Evolutionary conservation across 1,139 yeast species (phyloP), one percentile per base, ranked within the genome.

Genomic region (Suhomyces terraborum): DNA sequence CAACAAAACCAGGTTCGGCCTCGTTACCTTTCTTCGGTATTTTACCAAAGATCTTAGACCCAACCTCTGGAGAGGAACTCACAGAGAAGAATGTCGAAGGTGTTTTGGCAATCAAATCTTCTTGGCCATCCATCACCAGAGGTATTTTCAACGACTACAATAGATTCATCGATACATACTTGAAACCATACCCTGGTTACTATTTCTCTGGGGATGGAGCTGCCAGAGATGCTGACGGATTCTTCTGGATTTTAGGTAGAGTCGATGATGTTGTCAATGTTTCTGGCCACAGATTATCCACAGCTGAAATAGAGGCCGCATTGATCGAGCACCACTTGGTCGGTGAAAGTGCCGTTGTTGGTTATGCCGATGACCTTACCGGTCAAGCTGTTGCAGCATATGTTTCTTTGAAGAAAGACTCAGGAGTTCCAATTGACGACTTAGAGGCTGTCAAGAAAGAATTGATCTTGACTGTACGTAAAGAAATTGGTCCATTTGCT

Each of bases 171-270:
- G 91, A 84, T 50, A 84, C 91, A 13, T 84, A 84, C 62, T 67
- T 83, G 55, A 80, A 76, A 45, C 87, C 88, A 31, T 84, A 83
- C 58, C 77, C 80, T 32, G 80, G 82, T 42, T 76, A 79, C 57
- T 84, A 83, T 63, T 84, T 84, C 66, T 78, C 88, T 2, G 93
- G 93, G 51, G 93, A 84, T 61, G 91, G 91, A 64, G 89, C 88
- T 29, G 89, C 88, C 10, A 77, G 89, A 57, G 93, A 84, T 59
- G 66, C 68, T 42, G 89, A 84, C 57, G 91, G 91, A 2, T 84
- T 79, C 66, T 82, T 70, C 66, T 84, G 91, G 91, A 84, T 84
- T 51, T 69, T 82, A 59, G 93, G 93, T 51, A 75, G 93, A 65
- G 91, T 84, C 43, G 93, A 84, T 58, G 93, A 84, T 61, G 93